Percentiles rank a stretch among this genome's conserved stretches.
These are phyloP conservation scores for Cyanidiococcus yangmingshanensis DNA, from an alignment of 23 red algal species.

Conservation along the genomic window DNA sequence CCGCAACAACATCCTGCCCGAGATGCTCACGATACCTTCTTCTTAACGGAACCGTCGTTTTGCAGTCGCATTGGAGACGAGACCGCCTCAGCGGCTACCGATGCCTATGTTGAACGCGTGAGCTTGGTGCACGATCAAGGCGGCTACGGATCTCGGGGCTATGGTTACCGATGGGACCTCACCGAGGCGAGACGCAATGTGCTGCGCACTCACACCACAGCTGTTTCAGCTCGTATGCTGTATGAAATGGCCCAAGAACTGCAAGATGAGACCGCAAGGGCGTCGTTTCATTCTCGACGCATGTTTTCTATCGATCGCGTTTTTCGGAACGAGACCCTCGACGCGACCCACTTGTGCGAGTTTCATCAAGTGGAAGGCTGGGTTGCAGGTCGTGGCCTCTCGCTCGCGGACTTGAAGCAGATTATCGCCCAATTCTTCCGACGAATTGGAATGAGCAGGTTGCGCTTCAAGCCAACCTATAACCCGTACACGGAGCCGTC, in stretches of 20 bases:
- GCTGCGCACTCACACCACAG: slow-evolving; percentile 93
- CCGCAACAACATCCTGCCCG: slow-evolving; percentile 96
- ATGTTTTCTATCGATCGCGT: slow-evolving; percentile 95
- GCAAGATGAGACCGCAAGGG: slow-evolving; percentile 19
- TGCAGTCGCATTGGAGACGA: slow-evolving; percentile 36
- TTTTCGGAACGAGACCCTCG: slow-evolving; percentile 95
- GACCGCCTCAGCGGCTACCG: neutral
- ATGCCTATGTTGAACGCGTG: slow-evolving; percentile 63
- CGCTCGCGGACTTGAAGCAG: slow-evolving; percentile 75
- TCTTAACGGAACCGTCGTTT: slow-evolving; percentile 63
- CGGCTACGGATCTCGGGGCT: slow-evolving; percentile 76
- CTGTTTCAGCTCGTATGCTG: slow-evolving; percentile 81
- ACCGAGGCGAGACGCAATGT: slow-evolving; percentile 74
- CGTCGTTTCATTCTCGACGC: slow-evolving; percentile 38
- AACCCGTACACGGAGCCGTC: slow-evolving; percentile 96
- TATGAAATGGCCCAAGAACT: slow-evolving; percentile 34
- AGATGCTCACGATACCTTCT: slow-evolving; percentile 98
- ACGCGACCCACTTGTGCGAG: slow-evolving; percentile 91
- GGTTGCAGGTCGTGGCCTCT: slow-evolving; percentile 67
- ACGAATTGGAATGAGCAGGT: slow-evolving; percentile 76
- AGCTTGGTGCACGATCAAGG: slow-evolving; percentile 53
- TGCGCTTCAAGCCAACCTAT: slow-evolving; percentile 95
- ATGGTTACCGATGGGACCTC: slow-evolving; percentile 77
- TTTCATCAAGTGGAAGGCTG: slow-evolving; percentile 98
- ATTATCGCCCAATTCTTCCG: slow-evolving; percentile 88